Conservation (phyloP, 805 yeast species). For the Pichia thaimueangensis region DNA sequence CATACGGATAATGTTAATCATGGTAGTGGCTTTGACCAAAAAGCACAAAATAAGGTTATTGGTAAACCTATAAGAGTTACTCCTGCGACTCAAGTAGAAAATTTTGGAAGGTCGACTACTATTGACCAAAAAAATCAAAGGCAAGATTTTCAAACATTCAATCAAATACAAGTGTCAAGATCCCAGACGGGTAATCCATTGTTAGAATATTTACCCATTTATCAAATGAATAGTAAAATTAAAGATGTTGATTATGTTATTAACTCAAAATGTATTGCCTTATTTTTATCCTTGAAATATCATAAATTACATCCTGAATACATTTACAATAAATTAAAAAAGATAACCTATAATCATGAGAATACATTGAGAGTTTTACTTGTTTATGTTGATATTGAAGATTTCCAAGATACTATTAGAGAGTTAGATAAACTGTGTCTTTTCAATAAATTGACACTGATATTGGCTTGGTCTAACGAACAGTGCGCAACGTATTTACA, state of each 20-base stretch:
- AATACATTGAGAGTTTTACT: conserved; percentile 41
- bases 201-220: conserved; percentile 43
- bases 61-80: not conserved
- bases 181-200: conserved; percentile 72
- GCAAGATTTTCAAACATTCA: conserved; percentile 3
- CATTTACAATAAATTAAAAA: conserved; percentile 49
- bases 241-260: conserved; percentile 60
- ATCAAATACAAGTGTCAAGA: conserved; percentile 46
- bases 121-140: not conserved
- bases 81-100: not conserved
- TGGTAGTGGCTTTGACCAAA: not conserved
- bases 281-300: conserved; percentile 63
- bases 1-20: not conserved
- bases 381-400: conserved; percentile 60
- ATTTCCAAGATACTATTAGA: conserved; percentile 43
- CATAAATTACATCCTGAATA: conserved; percentile 76
- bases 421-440: conserved; percentile 43
- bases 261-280: conserved; percentile 46
- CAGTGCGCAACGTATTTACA: conserved; percentile 44
- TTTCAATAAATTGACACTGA: conserved; percentile 41
- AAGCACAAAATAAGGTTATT: not conserved
- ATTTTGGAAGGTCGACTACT: not conserved
- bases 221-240: conserved; percentile 45
- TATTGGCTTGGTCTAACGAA: conserved; percentile 49
- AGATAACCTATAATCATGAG: conserved; percentile 20